Percentiles rank a stretch among this genome's conserved stretches.
These are phyloP conservation scores for Pythium rishiriense DNA, from an alignment of 352 stramenopile species.

Conservation along the genomic window DNA sequence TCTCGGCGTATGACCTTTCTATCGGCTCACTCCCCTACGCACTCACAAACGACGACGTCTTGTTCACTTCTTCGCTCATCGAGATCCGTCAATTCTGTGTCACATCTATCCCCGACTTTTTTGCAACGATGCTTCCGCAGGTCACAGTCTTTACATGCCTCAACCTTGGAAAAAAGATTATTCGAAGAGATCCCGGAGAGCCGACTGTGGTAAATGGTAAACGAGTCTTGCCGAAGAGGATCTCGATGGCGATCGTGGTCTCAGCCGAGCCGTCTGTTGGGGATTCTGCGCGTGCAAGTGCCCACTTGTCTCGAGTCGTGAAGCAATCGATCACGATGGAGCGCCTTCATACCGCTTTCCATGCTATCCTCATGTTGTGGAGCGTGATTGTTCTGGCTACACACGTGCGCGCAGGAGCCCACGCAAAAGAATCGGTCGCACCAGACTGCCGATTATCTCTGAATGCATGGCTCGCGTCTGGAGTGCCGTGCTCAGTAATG, in stretches of 20 bases:
- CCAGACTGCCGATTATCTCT: conserved; percentile 12
- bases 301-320: background rate
- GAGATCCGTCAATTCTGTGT: conserved; percentile 24
- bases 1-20: conserved; percentile 6
- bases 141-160: conserved; percentile 15
- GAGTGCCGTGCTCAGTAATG: conserved; percentile 20
- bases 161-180: conserved; percentile 10
- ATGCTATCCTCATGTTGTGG: background rate
- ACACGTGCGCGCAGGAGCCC: conserved; percentile 1
- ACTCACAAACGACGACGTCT: conserved; percentile 12
- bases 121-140: conserved; percentile 18
- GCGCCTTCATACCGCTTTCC: background rate
- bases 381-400: background rate
- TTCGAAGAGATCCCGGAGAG: background rate
- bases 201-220: background rate
- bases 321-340: background rate
- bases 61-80: conserved; percentile 3
- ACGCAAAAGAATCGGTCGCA: background rate
- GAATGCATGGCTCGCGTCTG: conserved; percentile 3
- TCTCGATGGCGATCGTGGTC: conserved; percentile 10
- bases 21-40: background rate
- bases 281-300: background rate
- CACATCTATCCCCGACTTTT: conserved; percentile 15
- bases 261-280: background rate
- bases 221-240: background rate